phyloP scores from a whole-genome alignment of 768 basidiomycete genomes.

The Hericium erinaceus region DNA sequence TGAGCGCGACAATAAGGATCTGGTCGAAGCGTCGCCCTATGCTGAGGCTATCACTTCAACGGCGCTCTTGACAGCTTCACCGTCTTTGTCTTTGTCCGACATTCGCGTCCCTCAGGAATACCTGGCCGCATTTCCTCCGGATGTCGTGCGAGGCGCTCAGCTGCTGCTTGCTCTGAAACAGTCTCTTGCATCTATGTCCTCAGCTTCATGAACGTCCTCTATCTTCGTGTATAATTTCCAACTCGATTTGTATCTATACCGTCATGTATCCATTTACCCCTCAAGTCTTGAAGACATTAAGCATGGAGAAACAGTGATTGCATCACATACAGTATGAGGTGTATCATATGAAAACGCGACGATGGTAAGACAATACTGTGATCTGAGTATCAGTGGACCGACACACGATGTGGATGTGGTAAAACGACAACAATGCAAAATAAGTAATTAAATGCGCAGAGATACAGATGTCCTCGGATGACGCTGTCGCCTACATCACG shows the following conservation, averaged over 20 bases:
- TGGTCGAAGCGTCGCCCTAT: not conserved
- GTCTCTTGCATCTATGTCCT: not conserved
- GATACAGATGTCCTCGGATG: slow-evolving; percentile 6
- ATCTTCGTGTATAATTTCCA: not conserved
- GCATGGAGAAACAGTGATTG: too few relatives aligned
- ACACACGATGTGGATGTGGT: not conserved
- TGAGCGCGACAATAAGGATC: slow-evolving; percentile 8
- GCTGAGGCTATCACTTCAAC: not conserved
- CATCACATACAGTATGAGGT: not conserved
- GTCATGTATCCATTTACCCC: too few relatives aligned
- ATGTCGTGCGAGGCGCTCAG: slow-evolving; percentile 22
- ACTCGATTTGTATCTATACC: slow-evolving; percentile 9
- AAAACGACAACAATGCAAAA: slow-evolving; percentile 6
- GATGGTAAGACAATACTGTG: not conserved
- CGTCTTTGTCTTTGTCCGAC: not conserved
- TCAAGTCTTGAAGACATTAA: too few relatives aligned
- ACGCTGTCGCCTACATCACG: not conserved
- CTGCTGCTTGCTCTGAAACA: slow-evolving; percentile 22
- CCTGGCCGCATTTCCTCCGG: slow-evolving; percentile 16
- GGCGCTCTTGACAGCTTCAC: not conserved
- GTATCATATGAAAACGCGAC: not conserved
- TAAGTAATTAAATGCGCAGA: slow-evolving; percentile 12
- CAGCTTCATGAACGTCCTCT: not conserved
- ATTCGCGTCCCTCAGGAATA: slow-evolving; percentile 16
- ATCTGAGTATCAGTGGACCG: not conserved